Evolutionary conservation across 75 land plant species (phyloP).

Genomic region (Cupressus sempervirens): DNA sequence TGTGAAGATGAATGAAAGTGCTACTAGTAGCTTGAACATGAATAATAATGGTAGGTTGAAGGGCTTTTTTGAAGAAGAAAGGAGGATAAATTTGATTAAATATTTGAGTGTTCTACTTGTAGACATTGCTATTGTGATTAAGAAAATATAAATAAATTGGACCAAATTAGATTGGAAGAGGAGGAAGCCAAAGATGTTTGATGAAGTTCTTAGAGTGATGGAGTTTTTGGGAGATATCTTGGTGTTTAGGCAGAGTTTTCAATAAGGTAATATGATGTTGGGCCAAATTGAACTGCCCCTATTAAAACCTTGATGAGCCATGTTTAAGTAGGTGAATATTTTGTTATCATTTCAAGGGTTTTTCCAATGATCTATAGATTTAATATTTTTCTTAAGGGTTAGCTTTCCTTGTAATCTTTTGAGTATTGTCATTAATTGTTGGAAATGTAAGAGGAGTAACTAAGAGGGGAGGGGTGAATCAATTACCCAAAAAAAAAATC

Average conservation of each 20-base stretch:
- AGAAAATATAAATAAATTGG: not conserved
- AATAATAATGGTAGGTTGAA: constrained; percentile 10
- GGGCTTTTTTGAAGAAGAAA: constrained; percentile 25
- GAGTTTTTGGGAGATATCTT: constrained; percentile 35
- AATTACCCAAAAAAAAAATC: too few species aligned
- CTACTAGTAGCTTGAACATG: not conserved
- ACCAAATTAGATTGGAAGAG: not conserved
- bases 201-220: constrained; percentile 18
- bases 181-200: not conserved
- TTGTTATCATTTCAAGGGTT: too few species aligned
- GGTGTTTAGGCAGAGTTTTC: constrained; percentile 67
- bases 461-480: too few species aligned
- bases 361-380: too few species aligned
- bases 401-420: too few species aligned
- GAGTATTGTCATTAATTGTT: too few species aligned
- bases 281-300: constrained; percentile 66
- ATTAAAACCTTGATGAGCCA: constrained; percentile 70
- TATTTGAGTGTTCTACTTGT: constrained; percentile 20
- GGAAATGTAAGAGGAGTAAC: too few species aligned
- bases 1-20: constrained; percentile 38
- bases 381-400: too few species aligned
- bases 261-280: constrained; percentile 72
- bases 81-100: constrained; percentile 52
- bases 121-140: not conserved
- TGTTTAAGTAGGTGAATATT: not conserved